phyloP scores from a whole-genome alignment of 2,329 filamentous ascomycete species.

The Paracoccidioides lutzii region DNA sequence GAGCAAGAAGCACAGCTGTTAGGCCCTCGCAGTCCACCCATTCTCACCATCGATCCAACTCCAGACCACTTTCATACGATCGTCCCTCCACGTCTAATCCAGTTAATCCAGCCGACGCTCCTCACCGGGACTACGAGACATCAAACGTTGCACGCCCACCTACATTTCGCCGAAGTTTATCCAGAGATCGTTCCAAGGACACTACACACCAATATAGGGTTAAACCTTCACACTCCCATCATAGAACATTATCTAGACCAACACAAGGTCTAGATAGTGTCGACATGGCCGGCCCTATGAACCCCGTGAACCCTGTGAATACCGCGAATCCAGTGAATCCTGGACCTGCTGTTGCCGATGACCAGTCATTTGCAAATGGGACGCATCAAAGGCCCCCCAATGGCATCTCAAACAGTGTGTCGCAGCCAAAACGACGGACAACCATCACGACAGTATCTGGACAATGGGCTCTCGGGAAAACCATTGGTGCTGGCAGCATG shows the following conservation, averaged over 20 bases:
- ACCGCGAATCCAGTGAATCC: slow-evolving; percentile 15
- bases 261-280: slow-evolving; percentile 31
- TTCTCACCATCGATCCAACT: slow-evolving; percentile 23
- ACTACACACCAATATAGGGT: slow-evolving; percentile 35
- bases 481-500: slow-evolving; percentile 95
- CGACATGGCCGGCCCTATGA: slow-evolving; percentile 31
- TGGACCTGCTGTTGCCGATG: slow-evolving; percentile 41
- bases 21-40: slow-evolving; percentile 28
- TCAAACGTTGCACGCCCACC: slow-evolving; percentile 49
- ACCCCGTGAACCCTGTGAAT: slow-evolving; percentile 17
- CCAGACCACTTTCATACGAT: slow-evolving; percentile 32
- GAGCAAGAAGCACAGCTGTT: slow-evolving; percentile 34
- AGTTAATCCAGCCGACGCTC: slow-evolving; percentile 39
- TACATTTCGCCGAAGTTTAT: slow-evolving; percentile 49
- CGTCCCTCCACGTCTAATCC: slow-evolving; percentile 36
- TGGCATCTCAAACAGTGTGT: slow-evolving; percentile 19
- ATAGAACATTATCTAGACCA: slow-evolving; percentile 29
- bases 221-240: slow-evolving; percentile 40
- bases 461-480: slow-evolving; percentile 91
- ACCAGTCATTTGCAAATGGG: slow-evolving; percentile 40
- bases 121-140: slow-evolving; percentile 62
- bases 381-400: slow-evolving; percentile 23
- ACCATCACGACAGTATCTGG: slow-evolving; percentile 83
- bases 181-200: slow-evolving; percentile 44
- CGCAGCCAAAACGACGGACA: slow-evolving; percentile 48